phyloP scores from a whole-genome alignment of 306 rosid species.

The Oemleria cerasiformis region DNA sequence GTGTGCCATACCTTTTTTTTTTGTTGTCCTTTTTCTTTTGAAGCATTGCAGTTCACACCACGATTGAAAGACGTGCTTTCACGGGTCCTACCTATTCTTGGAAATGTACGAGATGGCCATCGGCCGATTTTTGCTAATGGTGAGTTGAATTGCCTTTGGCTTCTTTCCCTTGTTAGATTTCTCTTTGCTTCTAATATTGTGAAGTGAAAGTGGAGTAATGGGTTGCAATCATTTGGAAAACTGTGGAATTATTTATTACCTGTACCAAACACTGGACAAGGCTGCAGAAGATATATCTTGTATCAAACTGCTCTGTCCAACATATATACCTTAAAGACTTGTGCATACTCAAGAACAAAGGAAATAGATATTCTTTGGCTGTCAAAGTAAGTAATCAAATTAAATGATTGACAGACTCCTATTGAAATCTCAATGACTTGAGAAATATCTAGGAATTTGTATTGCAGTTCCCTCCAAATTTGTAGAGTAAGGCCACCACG shows the following conservation, averaged over 20 bases:
- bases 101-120: conserved; percentile 83
- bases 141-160: conserved; percentile 34
- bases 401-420: neutral
- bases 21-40: conserved; percentile 22
- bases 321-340: neutral
- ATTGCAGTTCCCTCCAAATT: neutral
- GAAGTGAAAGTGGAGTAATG: conserved; percentile 8
- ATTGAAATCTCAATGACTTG: neutral
- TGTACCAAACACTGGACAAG: neutral
- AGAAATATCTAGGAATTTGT: conserved; percentile 3
- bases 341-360: neutral
- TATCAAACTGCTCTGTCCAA: neutral
- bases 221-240: neutral
- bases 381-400: neutral
- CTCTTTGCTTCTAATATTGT: neutral
- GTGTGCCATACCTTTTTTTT: conserved; percentile 23
- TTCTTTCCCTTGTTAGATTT: conserved; percentile 3
- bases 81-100: conserved; percentile 87
- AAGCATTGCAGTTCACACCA: conserved; percentile 88
- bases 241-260: neutral
- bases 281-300: neutral
- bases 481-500: neutral
- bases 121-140: conserved; percentile 92
- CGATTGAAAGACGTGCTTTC: conserved; percentile 90
- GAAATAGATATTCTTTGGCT: neutral